Conservation (phyloP, 495 filamentous ascomycete species). For the Aspergillus heteromorphus region DNA sequence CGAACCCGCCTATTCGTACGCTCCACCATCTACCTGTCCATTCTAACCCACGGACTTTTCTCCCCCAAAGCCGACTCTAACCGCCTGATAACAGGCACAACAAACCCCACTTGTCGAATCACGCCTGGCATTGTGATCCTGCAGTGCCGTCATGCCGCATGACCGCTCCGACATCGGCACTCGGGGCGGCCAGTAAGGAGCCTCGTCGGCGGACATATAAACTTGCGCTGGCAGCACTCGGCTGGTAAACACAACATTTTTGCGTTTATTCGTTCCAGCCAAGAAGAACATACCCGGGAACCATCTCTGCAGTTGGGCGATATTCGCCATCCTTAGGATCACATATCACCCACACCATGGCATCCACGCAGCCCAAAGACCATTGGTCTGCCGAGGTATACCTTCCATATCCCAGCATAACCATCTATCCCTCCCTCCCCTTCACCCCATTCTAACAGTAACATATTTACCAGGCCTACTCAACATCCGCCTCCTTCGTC, state of each 20-base stretch:
- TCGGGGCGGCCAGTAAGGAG: background rate
- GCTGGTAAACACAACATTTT: no score
- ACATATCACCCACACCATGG: no score
- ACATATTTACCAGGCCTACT: slow-evolving; percentile 59
- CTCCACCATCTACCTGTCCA: no score
- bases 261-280: no score
- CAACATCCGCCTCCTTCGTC: slow-evolving; percentile 64
- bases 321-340: no score
- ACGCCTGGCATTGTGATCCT: no score
- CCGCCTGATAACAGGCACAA: no score
- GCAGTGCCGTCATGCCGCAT: background rate
- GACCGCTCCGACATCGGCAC: slow-evolving; percentile 5
- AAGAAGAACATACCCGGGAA: background rate
- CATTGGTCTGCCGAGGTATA: slow-evolving; percentile 55
- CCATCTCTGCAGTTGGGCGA: background rate
- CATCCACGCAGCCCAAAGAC: slow-evolving; percentile 28
- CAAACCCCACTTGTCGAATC: no score
- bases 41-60: no score
- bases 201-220: background rate
- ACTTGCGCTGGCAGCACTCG: no score
- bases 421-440: background rate
- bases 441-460: background rate
- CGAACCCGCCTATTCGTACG: no score
- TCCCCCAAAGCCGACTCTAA: no score
- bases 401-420: background rate